Evolutionary conservation across 2,329 filamentous ascomycete genomes (phyloP).

Genomic region (Fusarium marasasianum): DNA sequence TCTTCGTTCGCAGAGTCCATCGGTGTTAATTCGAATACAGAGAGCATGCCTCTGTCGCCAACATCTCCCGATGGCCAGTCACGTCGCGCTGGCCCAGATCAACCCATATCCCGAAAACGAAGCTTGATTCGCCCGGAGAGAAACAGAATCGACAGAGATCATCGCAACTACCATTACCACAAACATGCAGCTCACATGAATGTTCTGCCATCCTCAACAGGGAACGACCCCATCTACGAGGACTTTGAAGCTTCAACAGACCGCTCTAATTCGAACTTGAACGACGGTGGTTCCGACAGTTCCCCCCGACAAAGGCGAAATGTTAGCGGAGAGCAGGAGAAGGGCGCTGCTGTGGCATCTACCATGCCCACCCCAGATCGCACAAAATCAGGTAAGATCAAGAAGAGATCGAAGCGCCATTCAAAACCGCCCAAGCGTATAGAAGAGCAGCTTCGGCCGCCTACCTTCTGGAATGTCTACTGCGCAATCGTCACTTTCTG

Average conservation of each 20-base stretch:
- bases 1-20: constrained; percentile 69
- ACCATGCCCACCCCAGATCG: constrained; percentile 50
- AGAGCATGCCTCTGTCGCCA: constrained; percentile 64
- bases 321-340: constrained; percentile 47
- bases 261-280: constrained; percentile 57
- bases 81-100: constrained; percentile 43
- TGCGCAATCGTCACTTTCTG: constrained; percentile 95
- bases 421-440: constrained; percentile 60
- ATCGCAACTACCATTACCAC: constrained; percentile 95
- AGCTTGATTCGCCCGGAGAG: constrained; percentile 91
- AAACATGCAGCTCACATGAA: constrained; percentile 95
- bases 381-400: constrained; percentile 68
- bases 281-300: constrained; percentile 57
- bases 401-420: constrained; percentile 62
- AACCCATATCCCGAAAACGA: constrained; percentile 73
- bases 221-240: constrained; percentile 88
- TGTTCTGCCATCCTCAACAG: constrained; percentile 88
- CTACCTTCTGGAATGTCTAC: constrained; percentile 94
- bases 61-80: constrained; percentile 48
- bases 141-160: constrained; percentile 82
- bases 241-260: constrained; percentile 74
- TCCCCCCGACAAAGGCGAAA: constrained; percentile 53
- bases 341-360: constrained; percentile 42
- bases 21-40: constrained; percentile 64
- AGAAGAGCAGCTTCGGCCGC: constrained; percentile 76